Base-by-base conservation (phyloP, 257 asterid species). In the Oldenlandia corymbosa region DNA sequence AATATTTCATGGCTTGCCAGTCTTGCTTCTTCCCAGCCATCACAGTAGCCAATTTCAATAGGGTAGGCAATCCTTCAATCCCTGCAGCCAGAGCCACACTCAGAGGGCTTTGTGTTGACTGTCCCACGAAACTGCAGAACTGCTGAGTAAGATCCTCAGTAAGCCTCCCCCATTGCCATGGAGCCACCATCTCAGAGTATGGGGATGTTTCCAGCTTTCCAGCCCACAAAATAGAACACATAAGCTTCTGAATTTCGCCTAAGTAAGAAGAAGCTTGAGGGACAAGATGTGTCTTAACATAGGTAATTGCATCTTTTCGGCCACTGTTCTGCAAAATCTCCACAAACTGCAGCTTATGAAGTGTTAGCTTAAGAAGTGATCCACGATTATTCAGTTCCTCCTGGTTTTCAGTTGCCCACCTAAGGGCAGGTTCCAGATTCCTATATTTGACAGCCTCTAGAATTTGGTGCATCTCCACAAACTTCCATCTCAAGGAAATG, bases 11-110 rank as follows among this genome's bases (percentile, higher is more conserved):
- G 2, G 69, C 76, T 49, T 73, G 78, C 88, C 82, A 79, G 64
- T 84, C 93, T 56, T 81, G 82, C 58, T 71, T 77, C 58, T 73
- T 80, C 14, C 75, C 78, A 17, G 85, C 79, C 87, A 83, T 81
- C 18, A 81, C 84, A 37, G 42, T 71, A 17, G 75, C 84, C 76
- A 85, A 54, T 41, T 81, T 85, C 47, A 85, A 46, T 46, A 87
- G 77, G 31, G 86, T 81, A 18, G 93, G 95, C 73, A 85, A 41
- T 31, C 84, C 91, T 65, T 85, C 80, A 28, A 47, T 66, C 31
- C 94, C 95, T 32, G 88, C 94, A 39, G 82, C 74, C 13, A 85
- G 27, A 10, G 78, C 76, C 11, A 85, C 85, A 4, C 37, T 73
- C 53, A 83, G 72, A 27, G 88, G 87, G 70, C 83, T 84, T 68